These are phyloP conservation scores for Inga oerstediana DNA, from an alignment of 306 rosid species.

Conservation along the genomic window DNA sequence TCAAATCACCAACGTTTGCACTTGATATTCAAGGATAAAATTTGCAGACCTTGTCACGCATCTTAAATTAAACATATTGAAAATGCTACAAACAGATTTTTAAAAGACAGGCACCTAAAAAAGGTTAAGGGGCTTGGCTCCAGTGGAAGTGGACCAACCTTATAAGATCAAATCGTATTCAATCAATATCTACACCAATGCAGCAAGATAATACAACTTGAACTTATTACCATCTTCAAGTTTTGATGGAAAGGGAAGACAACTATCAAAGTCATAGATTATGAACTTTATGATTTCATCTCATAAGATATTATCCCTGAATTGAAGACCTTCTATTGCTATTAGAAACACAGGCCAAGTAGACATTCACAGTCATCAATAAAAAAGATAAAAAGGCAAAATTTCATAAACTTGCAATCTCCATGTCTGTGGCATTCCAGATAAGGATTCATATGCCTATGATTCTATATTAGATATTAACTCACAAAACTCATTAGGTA, in stretches of 20 bases:
- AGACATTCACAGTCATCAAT: slow-evolving; percentile 5
- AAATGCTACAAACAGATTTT: slow-evolving; percentile 4
- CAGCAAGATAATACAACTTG: background rate
- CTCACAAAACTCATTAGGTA: background rate
- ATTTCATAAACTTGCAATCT: background rate
- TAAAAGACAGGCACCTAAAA: background rate
- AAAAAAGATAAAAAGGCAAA: background rate
- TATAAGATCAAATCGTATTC: background rate
- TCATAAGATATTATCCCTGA: background rate
- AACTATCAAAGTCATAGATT: slow-evolving; percentile 23
- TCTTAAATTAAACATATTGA: slow-evolving; percentile 6
- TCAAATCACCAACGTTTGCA: slow-evolving; percentile 11
- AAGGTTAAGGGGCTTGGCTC: background rate
- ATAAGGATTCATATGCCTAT: slow-evolving; percentile 1
- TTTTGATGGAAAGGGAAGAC: background rate
- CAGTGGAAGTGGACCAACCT: background rate
- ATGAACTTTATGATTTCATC: slow-evolving; percentile 10
- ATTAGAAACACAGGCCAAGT: background rate
- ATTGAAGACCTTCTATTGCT: background rate
- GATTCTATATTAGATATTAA: background rate
- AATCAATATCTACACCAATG: background rate
- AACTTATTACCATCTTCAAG: background rate
- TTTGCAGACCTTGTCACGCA: slow-evolving; percentile 8
- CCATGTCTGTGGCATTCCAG: background rate
- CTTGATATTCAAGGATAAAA: slow-evolving; percentile 27